Conservation (phyloP, 176 grass and related monocot genomes). For the Hordeum vulgare region DNA sequence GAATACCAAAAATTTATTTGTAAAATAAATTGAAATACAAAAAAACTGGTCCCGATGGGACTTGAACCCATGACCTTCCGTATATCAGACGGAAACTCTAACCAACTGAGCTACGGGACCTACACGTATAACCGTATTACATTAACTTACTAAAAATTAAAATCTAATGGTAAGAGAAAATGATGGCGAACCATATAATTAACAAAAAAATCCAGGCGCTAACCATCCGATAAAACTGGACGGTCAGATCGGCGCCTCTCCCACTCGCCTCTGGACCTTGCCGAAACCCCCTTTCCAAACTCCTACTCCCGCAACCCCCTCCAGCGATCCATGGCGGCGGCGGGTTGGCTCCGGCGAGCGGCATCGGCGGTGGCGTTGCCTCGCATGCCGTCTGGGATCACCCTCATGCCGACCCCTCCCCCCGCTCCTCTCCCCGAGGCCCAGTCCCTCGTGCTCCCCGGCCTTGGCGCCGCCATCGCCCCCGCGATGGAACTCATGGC, state of each 20-base stretch:
- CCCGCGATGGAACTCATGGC: slow-evolving; percentile 73
- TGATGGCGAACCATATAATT: too few relatives aligned
- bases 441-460: slow-evolving; percentile 23
- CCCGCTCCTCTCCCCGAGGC: neutral
- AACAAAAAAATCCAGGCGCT: too few relatives aligned
- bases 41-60: too few relatives aligned
- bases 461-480: slow-evolving; percentile 15
- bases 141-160: too few relatives aligned
- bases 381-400: slow-evolving; percentile 20
- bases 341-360: slow-evolving; percentile 39
- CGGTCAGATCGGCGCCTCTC: slow-evolving; percentile 6
- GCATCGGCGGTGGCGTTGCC: slow-evolving; percentile 17
- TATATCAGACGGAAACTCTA: too few relatives aligned
- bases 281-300: too few relatives aligned
- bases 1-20: too few relatives aligned
- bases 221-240: neutral
- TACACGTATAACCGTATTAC: rapidly evolving
- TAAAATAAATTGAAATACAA: too few relatives aligned
- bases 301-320: neutral
- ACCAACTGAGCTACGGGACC: too few relatives aligned
- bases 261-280: neutral
- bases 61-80: too few relatives aligned
- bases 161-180: too few relatives aligned
- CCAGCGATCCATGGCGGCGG: slow-evolving; percentile 40
- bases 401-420: neutral